Evolutionary conservation across 805 yeast species (phyloP), one percentile per base, ranked within the genome.

Genomic region (Suhomyces xylopsoci): DNA sequence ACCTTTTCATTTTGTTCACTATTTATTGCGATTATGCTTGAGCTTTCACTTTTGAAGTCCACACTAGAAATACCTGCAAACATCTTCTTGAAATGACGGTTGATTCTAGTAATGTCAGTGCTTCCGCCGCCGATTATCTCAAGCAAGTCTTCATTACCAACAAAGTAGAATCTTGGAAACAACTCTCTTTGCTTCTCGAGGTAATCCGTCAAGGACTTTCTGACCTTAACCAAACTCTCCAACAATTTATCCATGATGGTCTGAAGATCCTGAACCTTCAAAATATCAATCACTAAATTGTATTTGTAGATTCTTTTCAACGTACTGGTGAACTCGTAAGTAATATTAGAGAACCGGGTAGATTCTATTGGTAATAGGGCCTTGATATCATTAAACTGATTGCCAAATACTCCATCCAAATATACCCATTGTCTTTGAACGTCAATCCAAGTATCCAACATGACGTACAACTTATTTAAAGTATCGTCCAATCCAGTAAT

Each of bases 351-450:
- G 63, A 89, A 92, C 44, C 96, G 71, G 0, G 85, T 63, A 0
- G 86, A 74, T 59, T 91, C 97, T 3, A 81, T 62, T 0, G 96
- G 94, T 9, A 92, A 70, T 1, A 89, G 66, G n/a, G 69, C 73
- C 52, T 77, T 74, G 17, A 91, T 79, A 38, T 86, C 90, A 2
- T 74, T 73, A 43, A 79, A 81, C 17, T 58, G 52, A 0, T 76
- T 70, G 4, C 81, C 84, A 61, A 93, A 87, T 0, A 90, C 82
- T 2, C 96, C 97, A 56, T 83, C 85, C 20, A 92, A 73, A 63
- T 93, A 90, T 1, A 89, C 81, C 96, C 96, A 92, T 60, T 86
- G 89, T n/a, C 86, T 73, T 66, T 93, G 98, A 1, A 84, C 88
- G 32, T 90, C 96, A 25, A 87, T 78, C 96, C 97, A 91, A 0